Evolutionary conservation across 345 rosid genomes (phyloP).

Genomic region (Ricinus communis): DNA sequence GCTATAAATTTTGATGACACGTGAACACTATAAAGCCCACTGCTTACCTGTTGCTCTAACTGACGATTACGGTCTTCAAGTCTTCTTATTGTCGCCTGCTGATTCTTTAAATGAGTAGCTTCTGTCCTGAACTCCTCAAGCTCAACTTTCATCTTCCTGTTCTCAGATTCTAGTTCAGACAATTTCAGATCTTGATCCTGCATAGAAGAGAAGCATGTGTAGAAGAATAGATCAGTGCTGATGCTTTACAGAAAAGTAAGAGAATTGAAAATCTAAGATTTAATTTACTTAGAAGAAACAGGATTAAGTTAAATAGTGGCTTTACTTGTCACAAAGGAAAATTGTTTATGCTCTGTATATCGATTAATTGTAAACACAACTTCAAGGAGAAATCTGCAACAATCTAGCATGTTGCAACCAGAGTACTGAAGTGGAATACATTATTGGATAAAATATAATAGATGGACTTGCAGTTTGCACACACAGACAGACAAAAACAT

Average conservation of each 20-base stretch:
- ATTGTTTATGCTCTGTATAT: background rate
- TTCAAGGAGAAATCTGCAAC: background rate
- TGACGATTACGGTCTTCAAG: slow-evolving; percentile 97
- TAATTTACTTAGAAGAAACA: background rate
- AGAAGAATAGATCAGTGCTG: background rate
- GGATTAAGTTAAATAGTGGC: too few species aligned
- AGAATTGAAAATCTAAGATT: background rate
- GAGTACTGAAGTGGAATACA: background rate
- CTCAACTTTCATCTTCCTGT: slow-evolving; percentile 95
- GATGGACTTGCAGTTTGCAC: background rate
- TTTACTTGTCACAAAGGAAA: background rate
- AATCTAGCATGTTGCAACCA: background rate
- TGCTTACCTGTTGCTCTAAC: slow-evolving; percentile 88
- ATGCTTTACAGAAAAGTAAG: background rate
- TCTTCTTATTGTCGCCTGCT: slow-evolving; percentile 97
- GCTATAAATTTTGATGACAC: background rate
- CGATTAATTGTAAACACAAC: background rate
- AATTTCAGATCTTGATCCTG: slow-evolving; percentile 92
- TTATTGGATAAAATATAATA: background rate
- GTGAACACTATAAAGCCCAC: background rate
- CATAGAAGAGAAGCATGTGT: slow-evolving; percentile 20
- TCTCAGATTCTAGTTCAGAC: slow-evolving; percentile 86
- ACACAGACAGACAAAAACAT: background rate
- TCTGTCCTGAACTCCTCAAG: slow-evolving; percentile 93
- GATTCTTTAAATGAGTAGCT: slow-evolving; percentile 95